A percentile compares a stretch with the other conserved stretches of the same genome.
Conservation (phyloP, 73 alveolate species). For the Blepharisma stoltei region DNA sequence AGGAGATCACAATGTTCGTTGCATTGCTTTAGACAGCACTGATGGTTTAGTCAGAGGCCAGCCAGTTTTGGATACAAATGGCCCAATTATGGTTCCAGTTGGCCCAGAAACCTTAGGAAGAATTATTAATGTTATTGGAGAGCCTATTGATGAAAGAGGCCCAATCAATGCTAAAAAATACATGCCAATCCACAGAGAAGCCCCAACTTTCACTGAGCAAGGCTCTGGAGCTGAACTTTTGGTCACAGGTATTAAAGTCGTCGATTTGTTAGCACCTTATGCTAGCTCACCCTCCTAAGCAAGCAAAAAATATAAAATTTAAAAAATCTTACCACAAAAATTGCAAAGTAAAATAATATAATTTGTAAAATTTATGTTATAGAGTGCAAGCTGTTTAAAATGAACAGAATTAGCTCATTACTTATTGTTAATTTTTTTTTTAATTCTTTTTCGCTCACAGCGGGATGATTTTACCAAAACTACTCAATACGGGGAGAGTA, state of each 20-base stretch:
- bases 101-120: constrained; percentile 95
- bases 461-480: too few relatives aligned
- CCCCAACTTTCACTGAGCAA: constrained; percentile 92
- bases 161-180: constrained; percentile 65
- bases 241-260: constrained; percentile 92
- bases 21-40: constrained; percentile 96
- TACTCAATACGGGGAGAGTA: too few relatives aligned
- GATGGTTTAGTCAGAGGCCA: constrained; percentile 96
- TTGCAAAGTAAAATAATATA: too few relatives aligned
- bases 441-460: too few relatives aligned
- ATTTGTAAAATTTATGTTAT: too few relatives aligned
- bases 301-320: too few relatives aligned
- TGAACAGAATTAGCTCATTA: too few relatives aligned
- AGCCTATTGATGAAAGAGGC: constrained; percentile 95
- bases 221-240: constrained; percentile 88
- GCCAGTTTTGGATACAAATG: constrained; percentile 82
- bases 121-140: constrained; percentile 96
- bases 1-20: constrained; percentile 91
- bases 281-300: too few relatives aligned
- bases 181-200: constrained; percentile 92
- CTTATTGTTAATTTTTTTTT: too few relatives aligned
- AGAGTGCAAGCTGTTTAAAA: too few relatives aligned
- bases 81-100: constrained; percentile 94
- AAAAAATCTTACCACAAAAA: too few relatives aligned
- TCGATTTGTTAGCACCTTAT: constrained; percentile 96